Evolutionary conservation across 1,139 yeast species (phyloP).

Genomic region (Entelexis sorbosivorans): DNA sequence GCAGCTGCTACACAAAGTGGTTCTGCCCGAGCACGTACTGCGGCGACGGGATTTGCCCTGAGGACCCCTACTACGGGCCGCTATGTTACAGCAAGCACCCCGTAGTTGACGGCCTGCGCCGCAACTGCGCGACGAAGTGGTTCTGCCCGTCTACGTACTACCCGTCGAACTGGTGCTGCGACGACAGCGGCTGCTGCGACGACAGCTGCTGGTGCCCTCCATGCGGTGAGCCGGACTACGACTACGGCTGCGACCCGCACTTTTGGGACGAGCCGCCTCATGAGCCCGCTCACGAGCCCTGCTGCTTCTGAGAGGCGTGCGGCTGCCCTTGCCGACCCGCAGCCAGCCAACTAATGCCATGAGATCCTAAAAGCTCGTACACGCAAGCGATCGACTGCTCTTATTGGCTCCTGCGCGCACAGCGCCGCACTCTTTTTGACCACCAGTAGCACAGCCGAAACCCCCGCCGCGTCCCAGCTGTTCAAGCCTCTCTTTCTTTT

Average conservation of each 20-base stretch:
- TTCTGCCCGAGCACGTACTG: constrained; percentile 17
- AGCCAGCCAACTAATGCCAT: not conserved
- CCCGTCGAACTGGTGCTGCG: constrained; percentile 14
- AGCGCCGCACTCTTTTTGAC: not conserved
- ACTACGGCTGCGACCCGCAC: not conserved
- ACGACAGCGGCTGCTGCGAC: constrained; percentile 9
- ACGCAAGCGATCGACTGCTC: constrained; percentile 1
- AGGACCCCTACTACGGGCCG: constrained; percentile 7
- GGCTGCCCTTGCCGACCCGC: not conserved
- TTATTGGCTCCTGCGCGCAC: not conserved
- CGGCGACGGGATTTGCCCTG: constrained; percentile 12
- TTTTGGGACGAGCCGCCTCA: not conserved
- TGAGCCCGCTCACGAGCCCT: not conserved
- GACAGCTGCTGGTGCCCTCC: constrained; percentile 3
- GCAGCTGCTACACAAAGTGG: constrained; percentile 15
- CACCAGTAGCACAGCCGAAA: too few species aligned
- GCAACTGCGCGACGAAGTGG: constrained; percentile 16
- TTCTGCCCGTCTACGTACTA: constrained; percentile 18
- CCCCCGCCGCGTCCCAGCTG: not conserved
- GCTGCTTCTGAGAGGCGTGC: not conserved
- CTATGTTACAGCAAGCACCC: constrained; percentile 10
- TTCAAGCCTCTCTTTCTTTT: not conserved
- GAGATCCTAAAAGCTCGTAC: not conserved
- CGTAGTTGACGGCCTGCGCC: constrained; percentile 12
- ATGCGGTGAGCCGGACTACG: not conserved